Percentiles rank a stretch among this genome's conserved stretches.
Conservation (phyloP, 1,284 basidiomycete species). For the Cystobasidium pallidum region DNA sequence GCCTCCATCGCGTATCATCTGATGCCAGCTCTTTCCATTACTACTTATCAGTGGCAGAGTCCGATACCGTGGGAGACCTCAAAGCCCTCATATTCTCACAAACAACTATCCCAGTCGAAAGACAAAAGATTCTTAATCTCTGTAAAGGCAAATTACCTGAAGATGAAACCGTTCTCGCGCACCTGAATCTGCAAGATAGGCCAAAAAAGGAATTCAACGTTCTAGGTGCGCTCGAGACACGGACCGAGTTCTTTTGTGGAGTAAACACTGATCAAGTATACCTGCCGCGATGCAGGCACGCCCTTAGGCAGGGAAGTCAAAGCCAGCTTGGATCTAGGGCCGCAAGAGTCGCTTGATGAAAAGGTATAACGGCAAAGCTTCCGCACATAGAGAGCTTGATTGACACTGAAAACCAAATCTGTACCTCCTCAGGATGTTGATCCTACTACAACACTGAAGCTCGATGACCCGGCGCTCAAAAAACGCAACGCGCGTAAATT, state of each 20-base stretch:
- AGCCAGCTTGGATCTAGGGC: slow-evolving; percentile 69
- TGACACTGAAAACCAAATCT: no score
- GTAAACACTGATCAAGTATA: no score
- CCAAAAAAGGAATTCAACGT: slow-evolving; percentile 74
- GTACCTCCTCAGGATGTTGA: slow-evolving; percentile 60
- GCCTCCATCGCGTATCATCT: no score
- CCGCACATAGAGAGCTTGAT: no score
- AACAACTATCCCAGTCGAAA: slow-evolving; percentile 65
- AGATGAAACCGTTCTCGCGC: slow-evolving; percentile 69
- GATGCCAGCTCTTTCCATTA: no score
- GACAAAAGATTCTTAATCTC: slow-evolving; percentile 86
- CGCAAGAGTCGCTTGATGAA: slow-evolving; percentile 79
- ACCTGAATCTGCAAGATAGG: slow-evolving; percentile 62
- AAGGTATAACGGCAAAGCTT: slow-evolving; percentile 59
- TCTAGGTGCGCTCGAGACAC: slow-evolving; percentile 58
- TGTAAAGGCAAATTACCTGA: slow-evolving; percentile 80
- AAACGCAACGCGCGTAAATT: slow-evolving; percentile 74
- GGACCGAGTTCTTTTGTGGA: neutral
- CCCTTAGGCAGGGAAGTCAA: slow-evolving; percentile 58
- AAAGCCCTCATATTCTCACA: slow-evolving; percentile 45
- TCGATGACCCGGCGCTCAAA: slow-evolving; percentile 24
- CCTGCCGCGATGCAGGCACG: slow-evolving; percentile 9
- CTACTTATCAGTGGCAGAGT: slow-evolving; percentile 41
- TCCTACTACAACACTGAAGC: slow-evolving; percentile 64
- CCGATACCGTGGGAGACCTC: slow-evolving; percentile 41